A percentile compares a stretch with the other conserved stretches of the same genome.
These are phyloP conservation scores for Metschnikowia hibisci DNA, from an alignment of 805 yeast genomes.

Conservation along the genomic window DNA sequence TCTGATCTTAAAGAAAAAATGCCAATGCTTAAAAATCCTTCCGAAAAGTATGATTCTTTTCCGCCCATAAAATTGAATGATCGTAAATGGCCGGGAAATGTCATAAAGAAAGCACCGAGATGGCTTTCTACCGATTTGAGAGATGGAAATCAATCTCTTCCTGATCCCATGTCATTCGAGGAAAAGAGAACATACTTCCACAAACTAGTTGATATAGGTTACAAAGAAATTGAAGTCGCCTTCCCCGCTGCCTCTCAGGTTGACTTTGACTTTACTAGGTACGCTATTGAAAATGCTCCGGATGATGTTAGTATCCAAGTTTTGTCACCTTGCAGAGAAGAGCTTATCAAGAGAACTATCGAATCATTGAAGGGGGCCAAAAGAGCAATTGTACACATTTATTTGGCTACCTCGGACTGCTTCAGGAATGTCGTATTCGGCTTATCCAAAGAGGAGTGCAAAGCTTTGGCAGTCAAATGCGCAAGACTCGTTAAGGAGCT, in stretches of 20 bases:
- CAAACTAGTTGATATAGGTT: constrained; percentile 67
- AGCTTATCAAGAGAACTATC: constrained; percentile 64
- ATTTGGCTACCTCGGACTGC: constrained; percentile 71
- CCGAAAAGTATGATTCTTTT: constrained; percentile 58
- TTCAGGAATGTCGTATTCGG: constrained; percentile 71
- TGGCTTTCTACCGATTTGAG: constrained; percentile 82
- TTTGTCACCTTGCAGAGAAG: constrained; percentile 72
- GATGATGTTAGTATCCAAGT: constrained; percentile 75
- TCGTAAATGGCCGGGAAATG: constrained; percentile 67
- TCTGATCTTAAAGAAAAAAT: no score
- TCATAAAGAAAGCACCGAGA: constrained; percentile 62
- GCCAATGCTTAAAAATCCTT: constrained; percentile 51
- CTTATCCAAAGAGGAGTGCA: constrained; percentile 54
- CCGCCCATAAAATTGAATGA: constrained; percentile 52
- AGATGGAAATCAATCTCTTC: constrained; percentile 81
- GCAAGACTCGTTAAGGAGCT: constrained; percentile 58
- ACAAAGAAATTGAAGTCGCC: constrained; percentile 79
- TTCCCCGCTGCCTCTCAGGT: constrained; percentile 78
- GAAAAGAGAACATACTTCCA: constrained; percentile 70
- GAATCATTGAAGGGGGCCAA: constrained; percentile 73
- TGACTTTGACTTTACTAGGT: constrained; percentile 77
- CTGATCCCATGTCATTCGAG: constrained; percentile 82
- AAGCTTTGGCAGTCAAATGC: constrained; percentile 58
- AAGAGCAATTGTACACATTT: constrained; percentile 70
- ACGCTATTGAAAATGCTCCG: constrained; percentile 70